Percentiles rank a stretch among this genome's conserved stretches.
These are phyloP conservation scores for Ophiostoma triangulosporum DNA, from an alignment of 2,329 filamentous ascomycete species.

Conservation along the genomic window DNA sequence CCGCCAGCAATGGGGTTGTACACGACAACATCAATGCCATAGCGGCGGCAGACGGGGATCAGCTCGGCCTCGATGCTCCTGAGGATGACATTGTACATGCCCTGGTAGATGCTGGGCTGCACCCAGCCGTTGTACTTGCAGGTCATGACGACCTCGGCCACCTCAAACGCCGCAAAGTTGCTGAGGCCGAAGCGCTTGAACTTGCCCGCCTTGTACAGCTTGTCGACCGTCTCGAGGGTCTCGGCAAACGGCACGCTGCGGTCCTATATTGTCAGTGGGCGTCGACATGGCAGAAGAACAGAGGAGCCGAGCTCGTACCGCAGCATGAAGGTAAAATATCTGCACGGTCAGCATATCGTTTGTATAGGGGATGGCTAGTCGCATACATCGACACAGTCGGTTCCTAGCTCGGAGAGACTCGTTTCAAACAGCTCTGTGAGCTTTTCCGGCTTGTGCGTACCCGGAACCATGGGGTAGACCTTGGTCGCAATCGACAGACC, in stretches of 20 bases:
- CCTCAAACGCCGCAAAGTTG: constrained; percentile 65
- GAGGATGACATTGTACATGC: constrained; percentile 50
- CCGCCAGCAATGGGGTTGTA: constrained; percentile 64
- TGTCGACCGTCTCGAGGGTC: constrained; percentile 53
- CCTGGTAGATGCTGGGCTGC: constrained; percentile 59
- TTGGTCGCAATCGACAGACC: constrained; percentile 72
- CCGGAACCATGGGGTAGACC: constrained; percentile 47
- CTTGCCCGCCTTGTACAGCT: constrained; percentile 56
- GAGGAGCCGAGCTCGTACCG: too few species aligned
- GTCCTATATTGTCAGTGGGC: constrained; percentile 2
- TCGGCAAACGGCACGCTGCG: constrained; percentile 30
- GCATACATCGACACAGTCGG: constrained; percentile 55
- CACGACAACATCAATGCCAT: constrained; percentile 54
- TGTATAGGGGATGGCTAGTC: background rate
- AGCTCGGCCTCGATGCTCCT: constrained; percentile 47
- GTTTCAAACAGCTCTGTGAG: constrained; percentile 51
- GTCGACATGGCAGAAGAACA: background rate
- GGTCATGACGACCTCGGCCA: constrained; percentile 58
- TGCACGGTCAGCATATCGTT: constrained; percentile 10
- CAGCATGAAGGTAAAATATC: constrained; percentile 65
- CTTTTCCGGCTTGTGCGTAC: constrained; percentile 47
- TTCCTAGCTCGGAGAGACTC: constrained; percentile 56
- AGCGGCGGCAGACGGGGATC: constrained; percentile 50
- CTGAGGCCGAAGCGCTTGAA: constrained; percentile 57
- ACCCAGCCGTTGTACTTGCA: constrained; percentile 58